Percentiles rank a stretch among this genome's conserved stretches.
These are phyloP conservation scores for Polygonum maritimum DNA, from an alignment of 148 eudicot genomes.

Conservation along the genomic window DNA sequence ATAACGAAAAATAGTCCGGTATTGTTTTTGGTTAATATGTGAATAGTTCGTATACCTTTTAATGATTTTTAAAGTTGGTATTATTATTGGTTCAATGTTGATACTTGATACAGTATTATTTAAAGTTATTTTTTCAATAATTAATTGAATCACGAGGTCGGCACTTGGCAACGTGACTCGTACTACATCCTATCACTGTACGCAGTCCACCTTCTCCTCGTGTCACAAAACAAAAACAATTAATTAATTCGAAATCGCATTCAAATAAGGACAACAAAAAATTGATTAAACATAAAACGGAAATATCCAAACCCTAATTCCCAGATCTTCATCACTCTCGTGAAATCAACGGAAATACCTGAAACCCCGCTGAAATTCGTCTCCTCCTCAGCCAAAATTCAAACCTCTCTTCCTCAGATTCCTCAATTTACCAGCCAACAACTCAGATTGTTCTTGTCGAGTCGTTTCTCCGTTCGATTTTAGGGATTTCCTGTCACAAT, in stretches of 20 bases:
- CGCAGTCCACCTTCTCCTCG: constrained; percentile 2
- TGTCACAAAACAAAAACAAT: background rate
- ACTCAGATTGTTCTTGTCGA: background rate
- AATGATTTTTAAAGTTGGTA: too few relatives aligned
- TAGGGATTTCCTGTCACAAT: background rate
- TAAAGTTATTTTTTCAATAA: too few relatives aligned
- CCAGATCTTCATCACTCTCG: background rate
- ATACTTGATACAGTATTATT: too few relatives aligned
- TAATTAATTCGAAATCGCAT: background rate
- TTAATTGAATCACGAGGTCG: constrained; percentile 7
- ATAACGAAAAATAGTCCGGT: too few relatives aligned
- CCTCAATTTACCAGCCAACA: background rate
- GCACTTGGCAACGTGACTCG: background rate
- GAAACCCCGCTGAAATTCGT: background rate
- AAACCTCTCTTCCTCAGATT: background rate
- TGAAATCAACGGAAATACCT: background rate
- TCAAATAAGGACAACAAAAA: background rate
- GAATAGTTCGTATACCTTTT: too few relatives aligned
- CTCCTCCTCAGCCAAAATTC: background rate
- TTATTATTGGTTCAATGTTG: too few relatives aligned
- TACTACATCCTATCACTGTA: background rate
- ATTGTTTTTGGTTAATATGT: too few relatives aligned
- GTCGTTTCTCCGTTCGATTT: background rate
- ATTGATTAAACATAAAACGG: background rate
- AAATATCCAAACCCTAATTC: constrained; percentile 5